These are phyloP conservation scores for Phytophthora podocarpi DNA, from an alignment of 352 stramenopile species.

Conservation along the genomic window DNA sequence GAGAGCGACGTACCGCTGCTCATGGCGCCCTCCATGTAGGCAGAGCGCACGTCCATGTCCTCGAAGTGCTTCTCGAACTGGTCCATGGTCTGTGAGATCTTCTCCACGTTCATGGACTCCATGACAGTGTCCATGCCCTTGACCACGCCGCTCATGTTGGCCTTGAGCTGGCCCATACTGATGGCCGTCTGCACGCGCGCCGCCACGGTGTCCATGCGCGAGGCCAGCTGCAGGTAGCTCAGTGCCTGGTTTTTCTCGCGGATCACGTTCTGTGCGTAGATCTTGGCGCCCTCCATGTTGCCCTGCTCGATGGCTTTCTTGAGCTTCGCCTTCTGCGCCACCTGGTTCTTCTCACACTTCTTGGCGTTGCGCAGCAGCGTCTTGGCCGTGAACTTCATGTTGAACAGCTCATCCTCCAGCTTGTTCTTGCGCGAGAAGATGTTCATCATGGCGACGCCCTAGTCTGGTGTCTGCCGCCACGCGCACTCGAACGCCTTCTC, in stretches of 20 bases:
- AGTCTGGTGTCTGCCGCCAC: background rate
- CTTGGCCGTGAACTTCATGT: conserved; percentile 92
- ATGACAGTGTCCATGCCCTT: conserved; percentile 97
- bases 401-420: conserved; percentile 89
- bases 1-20: conserved; percentile 94
- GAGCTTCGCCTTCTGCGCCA: conserved; percentile 93
- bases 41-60: conserved; percentile 97
- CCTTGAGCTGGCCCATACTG: conserved; percentile 93
- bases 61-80: conserved; percentile 99
- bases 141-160: conserved; percentile 96
- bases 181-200: conserved; percentile 97
- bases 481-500: too few species aligned
- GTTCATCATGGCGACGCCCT: conserved; percentile 56
- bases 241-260: conserved; percentile 90
- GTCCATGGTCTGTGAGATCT: conserved; percentile 97
- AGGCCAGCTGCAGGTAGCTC: conserved; percentile 96
- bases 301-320: conserved; percentile 97
- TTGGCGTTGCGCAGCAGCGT: conserved; percentile 91
- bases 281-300: conserved; percentile 97
- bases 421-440: conserved; percentile 87
- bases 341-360: conserved; percentile 99
- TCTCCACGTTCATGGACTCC: conserved; percentile 97
- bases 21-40: conserved; percentile 99
- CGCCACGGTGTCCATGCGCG: conserved; percentile 96
- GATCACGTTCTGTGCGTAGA: conserved; percentile 95